phyloP scores from a whole-genome alignment of 1,139 yeast species.

The Pichia sp. region DNA sequence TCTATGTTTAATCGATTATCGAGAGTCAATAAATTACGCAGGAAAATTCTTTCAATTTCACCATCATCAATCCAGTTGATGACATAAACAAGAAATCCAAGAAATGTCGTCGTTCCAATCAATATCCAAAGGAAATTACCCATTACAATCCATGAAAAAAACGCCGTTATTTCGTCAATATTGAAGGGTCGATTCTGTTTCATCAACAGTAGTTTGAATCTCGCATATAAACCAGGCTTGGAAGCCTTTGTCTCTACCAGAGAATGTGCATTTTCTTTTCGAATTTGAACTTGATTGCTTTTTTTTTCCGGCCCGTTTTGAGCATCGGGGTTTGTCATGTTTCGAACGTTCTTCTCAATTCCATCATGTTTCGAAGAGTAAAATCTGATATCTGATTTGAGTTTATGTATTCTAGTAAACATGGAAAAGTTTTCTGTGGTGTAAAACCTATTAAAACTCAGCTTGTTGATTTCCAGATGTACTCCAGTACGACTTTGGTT shows the following conservation, averaged over 20 bases:
- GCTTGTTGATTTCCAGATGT: too few species aligned
- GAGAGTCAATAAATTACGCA: slow-evolving; percentile 23
- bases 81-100: slow-evolving; percentile 24
- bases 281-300: neutral
- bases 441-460: too few species aligned
- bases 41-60: slow-evolving; percentile 17
- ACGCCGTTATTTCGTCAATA: slow-evolving; percentile 82
- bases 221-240: slow-evolving; percentile 23
- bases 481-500: too few species aligned
- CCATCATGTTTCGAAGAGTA: too few species aligned
- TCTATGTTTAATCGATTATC: slow-evolving; percentile 34
- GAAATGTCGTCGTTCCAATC: slow-evolving; percentile 85
- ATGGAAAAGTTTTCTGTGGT: too few species aligned
- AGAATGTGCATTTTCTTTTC: neutral
- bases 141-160: slow-evolving; percentile 84
- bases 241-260: too few species aligned
- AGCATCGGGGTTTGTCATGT: neutral
- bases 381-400: too few species aligned
- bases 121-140: slow-evolving; percentile 77
- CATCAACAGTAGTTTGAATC: slow-evolving; percentile 59
- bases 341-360: too few species aligned
- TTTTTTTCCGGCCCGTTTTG: neutral
- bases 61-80: slow-evolving; percentile 21
- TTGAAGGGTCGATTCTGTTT: slow-evolving; percentile 66
- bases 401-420: too few species aligned